Evolutionary conservation across 306 rosid genomes (phyloP).

Genomic region (Adenanthera pavonina): DNA sequence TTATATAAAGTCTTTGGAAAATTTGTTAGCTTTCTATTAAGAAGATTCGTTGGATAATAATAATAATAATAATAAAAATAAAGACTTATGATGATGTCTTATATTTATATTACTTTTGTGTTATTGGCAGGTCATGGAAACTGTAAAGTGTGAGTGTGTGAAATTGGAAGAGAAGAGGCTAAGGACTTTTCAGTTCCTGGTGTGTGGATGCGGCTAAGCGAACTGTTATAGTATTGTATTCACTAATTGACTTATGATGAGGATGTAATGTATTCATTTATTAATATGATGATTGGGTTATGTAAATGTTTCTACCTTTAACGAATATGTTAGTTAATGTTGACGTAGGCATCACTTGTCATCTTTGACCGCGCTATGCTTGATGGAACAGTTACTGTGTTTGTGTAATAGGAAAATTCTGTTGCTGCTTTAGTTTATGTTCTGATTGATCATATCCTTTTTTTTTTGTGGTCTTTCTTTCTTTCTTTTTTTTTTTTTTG

Average conservation of each 20-base stretch:
- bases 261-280: constrained; percentile 14
- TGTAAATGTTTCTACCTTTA: background rate
- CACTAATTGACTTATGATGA: background rate
- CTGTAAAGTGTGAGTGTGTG: constrained; percentile 23
- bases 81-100: background rate
- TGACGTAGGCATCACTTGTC: background rate
- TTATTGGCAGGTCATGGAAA: constrained; percentile 47
- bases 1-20: too few relatives aligned
- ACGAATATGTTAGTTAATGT: background rate
- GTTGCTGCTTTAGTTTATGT: background rate
- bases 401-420: background rate
- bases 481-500: too few relatives aligned
- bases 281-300: background rate
- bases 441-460: background rate
- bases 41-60: too few relatives aligned
- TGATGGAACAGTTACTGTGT: background rate
- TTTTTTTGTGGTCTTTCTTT: background rate
- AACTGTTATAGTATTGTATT: background rate
- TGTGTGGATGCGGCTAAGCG: background rate
- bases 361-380: background rate
- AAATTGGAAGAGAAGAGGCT: background rate
- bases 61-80: too few relatives aligned
- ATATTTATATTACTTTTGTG: background rate
- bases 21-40: too few relatives aligned
- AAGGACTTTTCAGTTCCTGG: background rate